Percentiles rank a stretch among this genome's conserved stretches.
These are phyloP conservation scores for Coleophoma crateriformis DNA, from an alignment of 2,329 filamentous ascomycete species.

Conservation along the genomic window DNA sequence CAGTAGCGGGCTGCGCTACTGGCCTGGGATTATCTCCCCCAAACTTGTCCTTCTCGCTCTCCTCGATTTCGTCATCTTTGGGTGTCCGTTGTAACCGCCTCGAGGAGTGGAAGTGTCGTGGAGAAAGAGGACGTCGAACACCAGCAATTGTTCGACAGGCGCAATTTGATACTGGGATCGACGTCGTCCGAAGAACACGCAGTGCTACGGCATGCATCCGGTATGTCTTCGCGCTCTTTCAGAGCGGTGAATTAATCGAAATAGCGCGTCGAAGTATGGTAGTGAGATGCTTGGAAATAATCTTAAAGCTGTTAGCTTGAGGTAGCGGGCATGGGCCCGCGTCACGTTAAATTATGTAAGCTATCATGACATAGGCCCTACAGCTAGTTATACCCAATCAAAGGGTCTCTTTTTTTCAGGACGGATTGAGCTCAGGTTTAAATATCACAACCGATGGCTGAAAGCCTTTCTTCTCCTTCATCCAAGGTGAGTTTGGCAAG, in stretches of 20 bases:
- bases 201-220: slow-evolving; percentile 27
- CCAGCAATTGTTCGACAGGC: slow-evolving; percentile 24
- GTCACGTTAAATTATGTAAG: no score
- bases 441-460: no score
- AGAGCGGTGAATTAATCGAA: slow-evolving; percentile 11
- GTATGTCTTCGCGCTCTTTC: slow-evolving; percentile 16
- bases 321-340: not conserved
- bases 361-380: no score
- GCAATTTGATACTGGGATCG: slow-evolving; percentile 17
- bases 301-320: not conserved
- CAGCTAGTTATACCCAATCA: no score
- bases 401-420: no score
- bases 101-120: slow-evolving; percentile 24
- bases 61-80: slow-evolving; percentile 13
- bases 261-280: not conserved
- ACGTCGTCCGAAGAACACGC: slow-evolving; percentile 21
- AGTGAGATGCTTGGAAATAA: not conserved
- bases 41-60: slow-evolving; percentile 5
- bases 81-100: slow-evolving; percentile 16
- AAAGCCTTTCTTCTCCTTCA: no score
- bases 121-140: slow-evolving; percentile 17
- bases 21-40: no score
- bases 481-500: no score
- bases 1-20: no score
- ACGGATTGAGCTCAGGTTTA: no score